Conservation (phyloP, 495 filamentous ascomycete species). For the Corynascus novoguineensis region DNA sequence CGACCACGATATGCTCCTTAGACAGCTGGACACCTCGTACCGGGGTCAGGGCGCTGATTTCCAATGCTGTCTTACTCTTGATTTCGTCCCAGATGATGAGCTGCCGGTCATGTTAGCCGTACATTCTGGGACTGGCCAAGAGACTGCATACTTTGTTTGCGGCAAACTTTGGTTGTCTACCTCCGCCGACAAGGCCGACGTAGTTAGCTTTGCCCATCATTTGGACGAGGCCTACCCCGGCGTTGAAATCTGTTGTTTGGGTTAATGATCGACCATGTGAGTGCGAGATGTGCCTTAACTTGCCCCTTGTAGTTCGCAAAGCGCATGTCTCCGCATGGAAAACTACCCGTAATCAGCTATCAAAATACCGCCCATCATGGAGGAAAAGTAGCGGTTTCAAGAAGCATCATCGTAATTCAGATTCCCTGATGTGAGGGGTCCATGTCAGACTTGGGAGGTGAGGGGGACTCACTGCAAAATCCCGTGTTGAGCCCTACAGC, state of each 20-base stretch:
- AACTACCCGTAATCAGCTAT: slow-evolving; percentile 44
- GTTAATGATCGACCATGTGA: background rate
- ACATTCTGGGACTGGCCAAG: background rate
- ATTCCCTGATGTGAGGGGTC: background rate
- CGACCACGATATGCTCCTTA: slow-evolving; percentile 71
- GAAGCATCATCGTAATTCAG: background rate
- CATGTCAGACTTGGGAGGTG: background rate
- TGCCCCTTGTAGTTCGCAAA: slow-evolving; percentile 54
- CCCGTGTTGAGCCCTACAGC: slow-evolving; percentile 82
- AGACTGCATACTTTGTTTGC: slow-evolving; percentile 78
- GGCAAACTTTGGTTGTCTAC: slow-evolving; percentile 77
- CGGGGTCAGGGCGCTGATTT: slow-evolving; percentile 50
- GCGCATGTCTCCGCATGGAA: slow-evolving; percentile 74
- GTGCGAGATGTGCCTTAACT: background rate
- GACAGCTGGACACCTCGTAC: slow-evolving; percentile 75
- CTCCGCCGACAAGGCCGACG: slow-evolving; percentile 85
- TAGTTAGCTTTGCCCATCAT: slow-evolving; percentile 89
- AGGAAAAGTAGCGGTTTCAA: background rate
- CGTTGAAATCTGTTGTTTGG: slow-evolving; percentile 63
- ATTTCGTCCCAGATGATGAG: slow-evolving; percentile 89
- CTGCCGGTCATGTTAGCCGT: slow-evolving; percentile 34
- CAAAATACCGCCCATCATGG: background rate
- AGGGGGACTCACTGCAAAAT: slow-evolving; percentile 64
- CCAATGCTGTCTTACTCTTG: slow-evolving; percentile 65
- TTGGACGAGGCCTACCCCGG: slow-evolving; percentile 73